These are phyloP conservation scores for Leishmania turanica DNA, from an alignment of 208 protist species.

Conservation along the genomic window DNA sequence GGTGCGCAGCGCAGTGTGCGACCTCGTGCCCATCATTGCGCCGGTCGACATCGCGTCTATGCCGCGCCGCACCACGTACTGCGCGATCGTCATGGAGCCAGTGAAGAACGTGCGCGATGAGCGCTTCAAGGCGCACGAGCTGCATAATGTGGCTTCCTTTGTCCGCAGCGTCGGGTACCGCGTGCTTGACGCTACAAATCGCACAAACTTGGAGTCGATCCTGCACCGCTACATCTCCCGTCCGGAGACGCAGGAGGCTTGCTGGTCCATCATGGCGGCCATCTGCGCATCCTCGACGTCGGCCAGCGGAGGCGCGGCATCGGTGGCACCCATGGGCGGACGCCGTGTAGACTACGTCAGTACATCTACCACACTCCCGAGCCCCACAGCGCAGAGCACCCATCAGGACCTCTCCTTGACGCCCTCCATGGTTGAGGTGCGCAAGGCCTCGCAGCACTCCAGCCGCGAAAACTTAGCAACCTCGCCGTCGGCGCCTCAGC, in stretches of 20 bases:
- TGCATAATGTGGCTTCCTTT: constrained; percentile 84
- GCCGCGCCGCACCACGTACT: constrained; percentile 74
- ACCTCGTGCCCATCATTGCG: constrained; percentile 89
- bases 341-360: constrained; percentile 1
- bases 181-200: constrained; percentile 80
- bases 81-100: constrained; percentile 90
- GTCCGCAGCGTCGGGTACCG: constrained; percentile 82
- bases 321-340: neutral
- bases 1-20: constrained; percentile 80
- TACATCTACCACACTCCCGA: constrained; percentile 1
- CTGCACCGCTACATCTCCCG: constrained; percentile 87
- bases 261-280: constrained; percentile 85
- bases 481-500: neutral
- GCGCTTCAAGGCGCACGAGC: constrained; percentile 73
- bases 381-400: neutral
- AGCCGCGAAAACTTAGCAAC: constrained; percentile 5
- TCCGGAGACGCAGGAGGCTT: constrained; percentile 84
- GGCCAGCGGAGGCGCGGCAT: constrained; percentile 4
- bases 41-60: constrained; percentile 69
- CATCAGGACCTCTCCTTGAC: neutral
- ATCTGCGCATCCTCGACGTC: constrained; percentile 53
- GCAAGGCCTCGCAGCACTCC: neutral
- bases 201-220: constrained; percentile 88
- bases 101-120: constrained; percentile 93
- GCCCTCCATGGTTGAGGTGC: neutral